Conservation (phyloP, 2,329 filamentous ascomycete genomes). For the Exophiala spinifera region DNA sequence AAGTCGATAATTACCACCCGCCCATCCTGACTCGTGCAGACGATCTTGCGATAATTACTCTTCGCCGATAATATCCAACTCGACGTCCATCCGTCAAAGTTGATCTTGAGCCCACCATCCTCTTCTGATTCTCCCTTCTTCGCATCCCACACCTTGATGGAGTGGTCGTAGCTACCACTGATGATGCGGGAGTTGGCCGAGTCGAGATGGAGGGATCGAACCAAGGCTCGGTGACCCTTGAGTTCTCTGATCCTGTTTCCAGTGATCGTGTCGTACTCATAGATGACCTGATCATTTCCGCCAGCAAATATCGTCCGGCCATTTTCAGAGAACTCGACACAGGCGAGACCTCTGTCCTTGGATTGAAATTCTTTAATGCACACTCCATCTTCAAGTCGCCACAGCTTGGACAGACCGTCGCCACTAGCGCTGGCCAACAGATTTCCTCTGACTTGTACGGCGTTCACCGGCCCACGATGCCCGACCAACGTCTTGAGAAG, state of each 20-base stretch:
- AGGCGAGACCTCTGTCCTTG: constrained; percentile 89
- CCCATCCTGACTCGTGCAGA: constrained; percentile 91
- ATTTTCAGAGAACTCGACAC: constrained; percentile 93
- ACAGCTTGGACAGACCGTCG: constrained; percentile 88
- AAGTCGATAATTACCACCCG: constrained; percentile 94
- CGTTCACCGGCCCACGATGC: constrained; percentile 90
- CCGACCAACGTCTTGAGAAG: constrained; percentile 77
- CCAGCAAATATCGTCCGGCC: constrained; percentile 90
- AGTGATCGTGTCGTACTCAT: constrained; percentile 91
- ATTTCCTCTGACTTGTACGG: constrained; percentile 90
- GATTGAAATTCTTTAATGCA: constrained; percentile 87
- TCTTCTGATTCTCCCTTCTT: constrained; percentile 76
- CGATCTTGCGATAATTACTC: constrained; percentile 89
- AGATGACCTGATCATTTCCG: constrained; percentile 92
- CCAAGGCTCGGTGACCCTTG: constrained; percentile 77
- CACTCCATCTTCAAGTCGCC: constrained; percentile 86
- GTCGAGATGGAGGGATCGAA: constrained; percentile 88
- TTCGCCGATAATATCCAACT: constrained; percentile 97
- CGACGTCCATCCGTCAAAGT: constrained; percentile 91
- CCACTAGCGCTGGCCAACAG: constrained; percentile 90
- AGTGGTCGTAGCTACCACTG: constrained; percentile 90
- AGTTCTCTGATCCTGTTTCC: constrained; percentile 79
- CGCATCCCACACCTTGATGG: constrained; percentile 92
- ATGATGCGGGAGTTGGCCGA: constrained; percentile 80
- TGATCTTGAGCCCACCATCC: constrained; percentile 71